A percentile compares a stretch with the other conserved stretches of the same genome.
phyloP scores from a whole-genome alignment of 2,329 filamentous ascomycete species.

The Aaosphaeria pasadenensis region DNA sequence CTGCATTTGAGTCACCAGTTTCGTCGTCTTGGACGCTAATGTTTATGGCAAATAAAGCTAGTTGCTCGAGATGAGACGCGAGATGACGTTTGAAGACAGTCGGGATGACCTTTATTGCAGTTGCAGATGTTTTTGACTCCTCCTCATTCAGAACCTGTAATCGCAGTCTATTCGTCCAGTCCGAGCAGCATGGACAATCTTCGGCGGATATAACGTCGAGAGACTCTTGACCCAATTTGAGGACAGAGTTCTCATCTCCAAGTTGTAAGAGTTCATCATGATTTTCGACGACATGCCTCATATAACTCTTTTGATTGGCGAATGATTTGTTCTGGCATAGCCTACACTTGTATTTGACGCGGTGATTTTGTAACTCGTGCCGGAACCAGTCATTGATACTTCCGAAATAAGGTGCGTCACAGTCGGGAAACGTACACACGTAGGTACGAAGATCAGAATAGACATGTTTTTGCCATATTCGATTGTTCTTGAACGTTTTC shows the following conservation, averaged over 20 bases:
- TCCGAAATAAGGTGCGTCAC: constrained; percentile 8
- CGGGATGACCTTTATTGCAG: constrained; percentile 6
- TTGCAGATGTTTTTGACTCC: neutral
- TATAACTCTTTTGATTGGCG: constrained; percentile 1
- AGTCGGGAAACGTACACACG: constrained; percentile 14
- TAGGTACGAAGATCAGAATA: constrained; percentile 14
- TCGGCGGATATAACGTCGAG: constrained; percentile 8
- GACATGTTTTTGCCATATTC: constrained; percentile 12
- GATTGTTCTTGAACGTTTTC: constrained; percentile 9
- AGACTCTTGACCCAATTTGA: constrained; percentile 6
- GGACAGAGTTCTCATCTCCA: constrained; percentile 1
- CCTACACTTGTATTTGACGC: constrained; percentile 7
- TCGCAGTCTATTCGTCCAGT: constrained; percentile 6
- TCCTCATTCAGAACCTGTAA: neutral
- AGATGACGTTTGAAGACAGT: constrained; percentile 15
- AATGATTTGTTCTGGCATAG: constrained; percentile 8
- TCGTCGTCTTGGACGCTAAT: neutral
- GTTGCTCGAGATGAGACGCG: constrained; percentile 13
- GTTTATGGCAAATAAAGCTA: constrained; percentile 12
- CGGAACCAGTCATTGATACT: constrained; percentile 15
- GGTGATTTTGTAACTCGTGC: constrained; percentile 16
- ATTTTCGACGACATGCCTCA: constrained; percentile 6
- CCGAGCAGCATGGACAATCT: constrained; percentile 15
- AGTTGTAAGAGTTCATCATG: constrained; percentile 6
- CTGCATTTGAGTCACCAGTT: too few species aligned